Evolutionary conservation across 495 filamentous ascomycete species (phyloP).

Genomic region (Trichoderma asperelloides): DNA sequence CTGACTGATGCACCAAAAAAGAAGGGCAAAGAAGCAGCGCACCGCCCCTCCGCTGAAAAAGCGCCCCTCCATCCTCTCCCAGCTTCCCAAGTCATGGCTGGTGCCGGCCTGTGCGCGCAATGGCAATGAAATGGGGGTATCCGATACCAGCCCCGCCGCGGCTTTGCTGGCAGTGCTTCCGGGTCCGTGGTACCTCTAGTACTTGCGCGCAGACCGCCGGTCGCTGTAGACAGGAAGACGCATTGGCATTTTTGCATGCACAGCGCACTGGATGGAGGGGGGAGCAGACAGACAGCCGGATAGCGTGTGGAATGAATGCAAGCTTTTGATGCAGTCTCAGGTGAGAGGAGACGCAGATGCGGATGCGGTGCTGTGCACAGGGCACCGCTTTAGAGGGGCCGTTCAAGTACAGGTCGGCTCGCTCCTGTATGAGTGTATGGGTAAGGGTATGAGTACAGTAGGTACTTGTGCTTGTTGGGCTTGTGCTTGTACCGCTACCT

Average conservation of each 20-base stretch:
- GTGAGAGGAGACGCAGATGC: neutral
- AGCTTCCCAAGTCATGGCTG: neutral
- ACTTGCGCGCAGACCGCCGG: neutral
- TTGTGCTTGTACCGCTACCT: no score
- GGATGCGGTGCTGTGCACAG: no score
- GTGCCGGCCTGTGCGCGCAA: neutral
- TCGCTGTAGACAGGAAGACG: neutral
- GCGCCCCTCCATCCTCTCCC: no score
- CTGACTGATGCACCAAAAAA: neutral
- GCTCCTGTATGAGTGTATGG: no score
- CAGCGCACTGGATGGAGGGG: neutral
- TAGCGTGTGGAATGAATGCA: no score
- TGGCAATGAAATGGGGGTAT: neutral
- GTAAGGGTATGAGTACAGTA: no score
- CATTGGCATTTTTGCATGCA: neutral
- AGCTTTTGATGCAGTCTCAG: no score
- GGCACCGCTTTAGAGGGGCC: no score
- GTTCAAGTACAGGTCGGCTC: no score
- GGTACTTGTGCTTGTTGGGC: no score
- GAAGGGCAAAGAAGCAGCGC: no score
- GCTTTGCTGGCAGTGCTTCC: slow-evolving; percentile 5
- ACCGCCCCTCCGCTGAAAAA: neutral
- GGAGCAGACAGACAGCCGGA: neutral
- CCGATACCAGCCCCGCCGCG: slow-evolving; percentile 3
- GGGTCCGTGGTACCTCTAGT: neutral